A percentile compares a stretch with the other conserved stretches of the same genome.
These are phyloP conservation scores for Talaromyces borbonicus DNA, from an alignment of 495 filamentous ascomycete species.

Conservation along the genomic window DNA sequence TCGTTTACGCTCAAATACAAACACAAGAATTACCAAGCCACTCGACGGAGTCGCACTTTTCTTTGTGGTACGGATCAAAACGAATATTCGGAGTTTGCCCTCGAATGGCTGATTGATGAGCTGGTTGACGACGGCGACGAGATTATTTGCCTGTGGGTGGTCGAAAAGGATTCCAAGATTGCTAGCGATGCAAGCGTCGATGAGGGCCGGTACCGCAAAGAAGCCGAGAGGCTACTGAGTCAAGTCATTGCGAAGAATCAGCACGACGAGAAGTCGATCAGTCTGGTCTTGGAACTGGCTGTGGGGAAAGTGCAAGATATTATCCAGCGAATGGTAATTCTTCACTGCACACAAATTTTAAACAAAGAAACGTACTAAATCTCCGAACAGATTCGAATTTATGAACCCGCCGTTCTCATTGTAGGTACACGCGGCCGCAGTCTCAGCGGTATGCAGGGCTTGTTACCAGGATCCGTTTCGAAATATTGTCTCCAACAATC, in stretches of 20 bases:
- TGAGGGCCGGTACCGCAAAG: slow-evolving; percentile 64
- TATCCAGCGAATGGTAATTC: slow-evolving; percentile 85
- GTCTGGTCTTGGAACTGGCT: slow-evolving; percentile 77
- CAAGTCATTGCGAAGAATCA: slow-evolving; percentile 76
- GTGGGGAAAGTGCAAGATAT: slow-evolving; percentile 88
- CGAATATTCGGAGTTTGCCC: slow-evolving; percentile 87
- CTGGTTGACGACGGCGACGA: slow-evolving; percentile 95
- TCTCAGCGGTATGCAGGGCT: slow-evolving; percentile 76
- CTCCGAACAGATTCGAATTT: slow-evolving; percentile 71
- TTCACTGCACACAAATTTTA: slow-evolving; percentile 8
- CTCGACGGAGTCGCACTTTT: slow-evolving; percentile 78
- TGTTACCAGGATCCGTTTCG: slow-evolving; percentile 87
- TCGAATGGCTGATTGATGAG: slow-evolving; percentile 91
- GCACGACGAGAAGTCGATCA: slow-evolving; percentile 70
- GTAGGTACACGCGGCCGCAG: slow-evolving; percentile 87
- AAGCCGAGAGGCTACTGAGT: slow-evolving; percentile 67
- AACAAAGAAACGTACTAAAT: not conserved
- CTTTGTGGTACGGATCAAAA: slow-evolving; percentile 92
- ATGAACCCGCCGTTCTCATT: slow-evolving; percentile 90
- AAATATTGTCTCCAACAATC: slow-evolving; percentile 96
- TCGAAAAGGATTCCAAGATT: slow-evolving; percentile 76
- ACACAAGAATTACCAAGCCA: slow-evolving; percentile 81
- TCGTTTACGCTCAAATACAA: slow-evolving; percentile 80
- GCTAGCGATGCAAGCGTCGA: slow-evolving; percentile 57
- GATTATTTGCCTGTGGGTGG: slow-evolving; percentile 83